phyloP scores from a whole-genome alignment of 169 alveolate genomes.

The Theileria parva region DNA sequence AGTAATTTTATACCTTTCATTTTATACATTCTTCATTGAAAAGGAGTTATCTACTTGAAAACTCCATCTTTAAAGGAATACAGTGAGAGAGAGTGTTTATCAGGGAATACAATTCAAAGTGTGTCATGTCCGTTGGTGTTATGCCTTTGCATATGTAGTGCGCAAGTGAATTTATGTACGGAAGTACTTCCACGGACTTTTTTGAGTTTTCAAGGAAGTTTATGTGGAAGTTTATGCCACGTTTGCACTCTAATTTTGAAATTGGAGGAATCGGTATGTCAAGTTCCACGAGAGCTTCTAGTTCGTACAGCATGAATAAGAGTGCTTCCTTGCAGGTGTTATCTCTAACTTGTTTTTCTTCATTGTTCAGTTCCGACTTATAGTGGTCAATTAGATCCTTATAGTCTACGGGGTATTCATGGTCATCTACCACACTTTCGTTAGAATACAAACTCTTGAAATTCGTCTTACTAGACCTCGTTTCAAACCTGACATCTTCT shows the following conservation, averaged over 20 bases:
- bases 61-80: conserved; percentile 53
- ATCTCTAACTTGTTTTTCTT: conserved; percentile 57
- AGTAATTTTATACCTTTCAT: neutral
- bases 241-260: conserved; percentile 55
- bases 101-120: conserved; percentile 68
- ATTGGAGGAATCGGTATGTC: conserved; percentile 71
- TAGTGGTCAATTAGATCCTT: conserved; percentile 11
- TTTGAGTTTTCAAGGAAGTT: conserved; percentile 58
- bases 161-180: conserved; percentile 72
- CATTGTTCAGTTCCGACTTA: conserved; percentile 34
- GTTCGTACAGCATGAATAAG: conserved; percentile 72
- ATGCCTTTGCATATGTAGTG: conserved; percentile 72
- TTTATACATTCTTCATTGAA: neutral
- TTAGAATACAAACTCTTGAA: neutral
- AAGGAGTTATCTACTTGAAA: neutral
- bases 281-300: conserved; percentile 69
- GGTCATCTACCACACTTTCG: conserved; percentile 12
- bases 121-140: conserved; percentile 76
- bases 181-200: conserved; percentile 65
- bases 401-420: conserved; percentile 17
- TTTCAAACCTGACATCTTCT: neutral
- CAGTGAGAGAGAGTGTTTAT: conserved; percentile 66
- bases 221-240: conserved; percentile 71
- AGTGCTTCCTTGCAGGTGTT: conserved; percentile 74
- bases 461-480: conserved; percentile 2